Evolutionary conservation across 2,329 filamentous ascomycete species (phyloP).

Genomic region (Diaporthe citri): DNA sequence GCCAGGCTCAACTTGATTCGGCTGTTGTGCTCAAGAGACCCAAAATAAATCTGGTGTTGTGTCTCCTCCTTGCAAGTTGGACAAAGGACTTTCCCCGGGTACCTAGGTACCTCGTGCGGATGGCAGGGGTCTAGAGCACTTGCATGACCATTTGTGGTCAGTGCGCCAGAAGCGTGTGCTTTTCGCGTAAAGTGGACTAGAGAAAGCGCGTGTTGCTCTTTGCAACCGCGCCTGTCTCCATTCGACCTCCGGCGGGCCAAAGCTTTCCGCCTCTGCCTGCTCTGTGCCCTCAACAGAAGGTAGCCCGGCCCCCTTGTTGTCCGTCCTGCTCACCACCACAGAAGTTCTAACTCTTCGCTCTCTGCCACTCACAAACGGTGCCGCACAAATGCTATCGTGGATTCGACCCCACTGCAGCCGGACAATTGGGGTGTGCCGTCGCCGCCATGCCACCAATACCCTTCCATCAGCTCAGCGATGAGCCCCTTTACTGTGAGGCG

Average conservation of each 20-base stretch:
- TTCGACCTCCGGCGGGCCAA: constrained; percentile 9
- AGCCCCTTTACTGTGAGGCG: constrained; percentile 63
- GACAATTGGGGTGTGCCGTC: constrained; percentile 21
- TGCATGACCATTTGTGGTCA: constrained; percentile 7
- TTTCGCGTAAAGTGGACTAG: constrained; percentile 33
- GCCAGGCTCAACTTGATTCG: neutral
- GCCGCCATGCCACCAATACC: constrained; percentile 28
- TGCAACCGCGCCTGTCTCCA: constrained; percentile 33
- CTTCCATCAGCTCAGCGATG: constrained; percentile 43
- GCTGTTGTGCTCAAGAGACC: neutral
- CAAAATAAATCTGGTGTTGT: neutral
- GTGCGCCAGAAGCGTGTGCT: constrained; percentile 9
- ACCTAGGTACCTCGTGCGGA: neutral
- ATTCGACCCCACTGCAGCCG: constrained; percentile 7
- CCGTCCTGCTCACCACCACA: neutral
- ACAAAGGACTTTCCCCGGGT: neutral
- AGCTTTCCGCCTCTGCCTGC: constrained; percentile 29
- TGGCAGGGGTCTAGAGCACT: constrained; percentile 1
- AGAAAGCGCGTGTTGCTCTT: constrained; percentile 31
- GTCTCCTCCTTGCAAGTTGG: neutral
- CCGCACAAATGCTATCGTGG: constrained; percentile 16
- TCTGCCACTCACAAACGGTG: neutral
- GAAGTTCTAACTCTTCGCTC: neutral
- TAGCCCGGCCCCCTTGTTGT: neutral
- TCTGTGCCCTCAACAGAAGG: neutral